phyloP scores from a whole-genome alignment of 352 stramenopile genomes.

The Globisporangium lucens region DNA sequence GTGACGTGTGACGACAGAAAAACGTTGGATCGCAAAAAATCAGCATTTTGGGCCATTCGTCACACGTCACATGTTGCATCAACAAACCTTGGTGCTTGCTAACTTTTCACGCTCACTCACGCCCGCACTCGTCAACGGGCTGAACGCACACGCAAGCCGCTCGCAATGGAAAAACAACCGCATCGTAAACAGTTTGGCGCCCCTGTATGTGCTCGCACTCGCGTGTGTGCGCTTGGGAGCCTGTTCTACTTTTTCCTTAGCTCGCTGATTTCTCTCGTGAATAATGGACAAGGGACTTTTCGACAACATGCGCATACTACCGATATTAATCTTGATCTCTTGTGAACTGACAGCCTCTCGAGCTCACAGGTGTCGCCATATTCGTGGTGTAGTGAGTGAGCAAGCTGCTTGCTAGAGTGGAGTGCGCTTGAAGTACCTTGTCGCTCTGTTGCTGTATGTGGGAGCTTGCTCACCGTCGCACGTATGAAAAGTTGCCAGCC shows the following conservation, averaged over 20 bases:
- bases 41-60: not conserved
- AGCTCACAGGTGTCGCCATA: too few species aligned
- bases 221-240: too few species aligned
- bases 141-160: not conserved
- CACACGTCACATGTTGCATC: slow-evolving; percentile 9
- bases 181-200: not conserved
- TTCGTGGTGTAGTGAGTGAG: too few species aligned
- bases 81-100: slow-evolving; percentile 10
- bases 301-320: too few species aligned
- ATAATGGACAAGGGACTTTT: too few species aligned
- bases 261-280: too few species aligned
- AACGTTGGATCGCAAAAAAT: not conserved
- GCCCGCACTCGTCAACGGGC: not conserved
- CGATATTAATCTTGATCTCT: too few species aligned
- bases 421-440: too few species aligned
- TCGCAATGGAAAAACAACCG: not conserved
- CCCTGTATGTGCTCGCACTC: not conserved
- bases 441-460: not conserved
- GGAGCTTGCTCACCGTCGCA: not conserved
- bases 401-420: too few species aligned
- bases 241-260: too few species aligned
- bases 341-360: too few species aligned
- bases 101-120: too few species aligned
- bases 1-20: slow-evolving; percentile 11
- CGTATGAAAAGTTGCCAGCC: not conserved